These are phyloP conservation scores for Coleophoma cylindrospora DNA, from an alignment of 2,329 filamentous ascomycete genomes.

Conservation along the genomic window DNA sequence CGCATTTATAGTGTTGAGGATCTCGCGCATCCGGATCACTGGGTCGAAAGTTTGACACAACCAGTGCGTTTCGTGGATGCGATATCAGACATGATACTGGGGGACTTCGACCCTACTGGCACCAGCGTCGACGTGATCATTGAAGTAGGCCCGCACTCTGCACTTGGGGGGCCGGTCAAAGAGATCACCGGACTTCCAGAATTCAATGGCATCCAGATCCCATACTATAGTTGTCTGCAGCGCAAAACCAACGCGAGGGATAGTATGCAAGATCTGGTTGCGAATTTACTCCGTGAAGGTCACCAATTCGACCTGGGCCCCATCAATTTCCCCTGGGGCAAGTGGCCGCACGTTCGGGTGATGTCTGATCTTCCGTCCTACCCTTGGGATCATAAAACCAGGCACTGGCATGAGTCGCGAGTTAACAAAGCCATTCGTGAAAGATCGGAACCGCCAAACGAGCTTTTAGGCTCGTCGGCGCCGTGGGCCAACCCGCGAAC, in stretches of 20 bases:
- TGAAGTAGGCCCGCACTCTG: constrained; percentile 11
- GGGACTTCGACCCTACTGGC: constrained; percentile 3
- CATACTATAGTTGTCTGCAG: not conserved
- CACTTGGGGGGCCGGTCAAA: constrained; percentile 8
- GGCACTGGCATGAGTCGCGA: constrained; percentile 48
- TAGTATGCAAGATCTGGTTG: not conserved
- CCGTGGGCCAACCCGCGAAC: constrained; percentile 12
- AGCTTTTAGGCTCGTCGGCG: constrained; percentile 20
- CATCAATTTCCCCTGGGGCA: not conserved
- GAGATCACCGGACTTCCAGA: not conserved
- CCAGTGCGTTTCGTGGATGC: constrained; percentile 33
- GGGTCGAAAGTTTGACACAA: constrained; percentile 38
- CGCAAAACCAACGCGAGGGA: constrained; percentile 1
- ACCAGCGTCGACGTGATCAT: constrained; percentile 1
- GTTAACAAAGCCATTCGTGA: constrained; percentile 38
- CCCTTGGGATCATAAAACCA: constrained; percentile 44
- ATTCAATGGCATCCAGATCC: not conserved
- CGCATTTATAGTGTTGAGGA: not conserved
- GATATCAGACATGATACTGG: constrained; percentile 2
- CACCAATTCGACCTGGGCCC: not conserved
- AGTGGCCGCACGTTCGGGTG: constrained; percentile 34
- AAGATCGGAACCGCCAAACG: constrained; percentile 35
- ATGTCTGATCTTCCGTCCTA: constrained; percentile 45
- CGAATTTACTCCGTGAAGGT: constrained; percentile 1
- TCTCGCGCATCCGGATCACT: constrained; percentile 31